Conservation (phyloP, 306 rosid genomes). For the Cucurbita pepo region DNA sequence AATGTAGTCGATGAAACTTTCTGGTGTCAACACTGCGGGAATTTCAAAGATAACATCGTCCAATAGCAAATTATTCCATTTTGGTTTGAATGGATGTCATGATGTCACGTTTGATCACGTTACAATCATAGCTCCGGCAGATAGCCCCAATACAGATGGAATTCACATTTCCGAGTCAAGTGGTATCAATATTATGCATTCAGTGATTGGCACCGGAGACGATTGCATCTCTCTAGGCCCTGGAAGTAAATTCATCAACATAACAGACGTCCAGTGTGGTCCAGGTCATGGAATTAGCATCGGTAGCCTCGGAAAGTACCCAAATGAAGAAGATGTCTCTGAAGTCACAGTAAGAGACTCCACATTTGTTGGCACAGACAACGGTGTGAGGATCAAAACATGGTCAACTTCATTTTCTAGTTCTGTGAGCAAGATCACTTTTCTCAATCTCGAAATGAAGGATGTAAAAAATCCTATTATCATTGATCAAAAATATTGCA, state of each 20-base stretch:
- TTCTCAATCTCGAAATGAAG: not conserved
- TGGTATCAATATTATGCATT: not conserved
- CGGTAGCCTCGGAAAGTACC: constrained; percentile 16
- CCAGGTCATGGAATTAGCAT: constrained; percentile 30
- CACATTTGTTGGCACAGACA: constrained; percentile 10
- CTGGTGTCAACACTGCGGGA: not conserved
- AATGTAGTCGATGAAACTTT: constrained; percentile 10
- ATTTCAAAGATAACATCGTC: not conserved
- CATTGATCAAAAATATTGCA: constrained; percentile 19
- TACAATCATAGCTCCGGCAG: not conserved
- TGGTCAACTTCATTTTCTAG: constrained; percentile 9
- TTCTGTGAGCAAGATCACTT: constrained; percentile 2
- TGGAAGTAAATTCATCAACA: not conserved
- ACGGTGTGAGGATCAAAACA: constrained; percentile 25
- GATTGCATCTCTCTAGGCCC: constrained; percentile 23
- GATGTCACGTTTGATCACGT: not conserved
- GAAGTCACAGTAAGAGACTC: constrained; percentile 2
- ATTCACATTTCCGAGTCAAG: constrained; percentile 12
- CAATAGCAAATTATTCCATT: not conserved
- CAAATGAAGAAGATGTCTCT: not conserved
- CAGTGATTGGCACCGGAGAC: constrained; percentile 15
- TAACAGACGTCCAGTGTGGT: constrained; percentile 6
- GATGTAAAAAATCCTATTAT: not conserved
- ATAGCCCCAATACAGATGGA: constrained; percentile 30
- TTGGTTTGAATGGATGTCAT: constrained; percentile 12